Evolutionary conservation across 2,329 filamentous ascomycete genomes (phyloP).

Genomic region (Aspergillus sp.): DNA sequence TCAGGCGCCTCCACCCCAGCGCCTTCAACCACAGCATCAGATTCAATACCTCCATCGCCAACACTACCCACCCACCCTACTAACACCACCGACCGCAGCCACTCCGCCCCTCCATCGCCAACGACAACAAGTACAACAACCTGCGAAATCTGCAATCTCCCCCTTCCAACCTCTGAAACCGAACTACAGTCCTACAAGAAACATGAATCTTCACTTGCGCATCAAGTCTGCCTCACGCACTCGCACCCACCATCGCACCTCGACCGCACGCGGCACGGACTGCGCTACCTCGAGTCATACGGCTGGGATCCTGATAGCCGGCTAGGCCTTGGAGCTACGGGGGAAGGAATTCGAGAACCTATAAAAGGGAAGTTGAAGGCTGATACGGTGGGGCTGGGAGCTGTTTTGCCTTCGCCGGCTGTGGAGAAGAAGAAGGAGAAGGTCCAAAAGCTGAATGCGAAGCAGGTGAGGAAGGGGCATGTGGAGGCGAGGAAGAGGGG

Average conservation of each 20-base stretch:
- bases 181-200: constrained; percentile 16
- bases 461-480: constrained; percentile 67
- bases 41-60: neutral
- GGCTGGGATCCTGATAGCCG: constrained; percentile 67
- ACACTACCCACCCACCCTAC: neutral
- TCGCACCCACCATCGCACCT: constrained; percentile 62
- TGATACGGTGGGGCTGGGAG: constrained; percentile 75
- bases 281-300: constrained; percentile 60
- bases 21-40: neutral
- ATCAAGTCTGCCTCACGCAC: constrained; percentile 62
- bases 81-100: constrained; percentile 4
- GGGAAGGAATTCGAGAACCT: constrained; percentile 75
- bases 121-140: neutral
- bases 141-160: constrained; percentile 67
- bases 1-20: constrained; percentile 1
- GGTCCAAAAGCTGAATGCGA: constrained; percentile 66
- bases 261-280: constrained; percentile 59
- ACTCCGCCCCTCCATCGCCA: constrained; percentile 7
- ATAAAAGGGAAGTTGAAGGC: constrained; percentile 74
- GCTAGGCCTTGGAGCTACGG: constrained; percentile 70
- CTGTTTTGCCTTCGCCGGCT: constrained; percentile 35
- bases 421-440: constrained; percentile 38
- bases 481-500: constrained; percentile 65
- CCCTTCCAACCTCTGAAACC: constrained; percentile 40
- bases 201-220: constrained; percentile 58